A percentile compares a stretch with the other conserved stretches of the same genome.
Evolutionary conservation across 192 early-diverging fungal genomes (phyloP).

Genomic region (Piromyces finnis): DNA sequence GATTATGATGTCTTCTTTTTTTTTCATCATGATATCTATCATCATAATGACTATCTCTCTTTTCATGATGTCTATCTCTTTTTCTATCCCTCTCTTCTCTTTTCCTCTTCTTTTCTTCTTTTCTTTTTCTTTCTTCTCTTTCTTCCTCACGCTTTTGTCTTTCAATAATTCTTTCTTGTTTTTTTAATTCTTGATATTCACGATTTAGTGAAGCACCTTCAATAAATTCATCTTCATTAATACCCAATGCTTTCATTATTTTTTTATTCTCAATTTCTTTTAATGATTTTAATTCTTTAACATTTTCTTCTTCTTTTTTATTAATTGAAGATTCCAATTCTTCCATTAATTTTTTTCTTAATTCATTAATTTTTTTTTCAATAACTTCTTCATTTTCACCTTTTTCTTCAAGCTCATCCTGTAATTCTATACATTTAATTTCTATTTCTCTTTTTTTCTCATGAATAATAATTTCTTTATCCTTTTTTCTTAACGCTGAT

Average conservation of each 20-base stretch:
- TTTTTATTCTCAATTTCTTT: not conserved
- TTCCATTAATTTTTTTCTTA: not conserved
- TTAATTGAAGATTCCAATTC: not conserved
- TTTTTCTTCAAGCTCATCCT: not conserved
- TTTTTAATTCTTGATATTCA: not conserved
- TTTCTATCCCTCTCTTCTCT: not conserved
- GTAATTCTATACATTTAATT: not conserved
- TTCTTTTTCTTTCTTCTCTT: not conserved
- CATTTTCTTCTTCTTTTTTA: not conserved
- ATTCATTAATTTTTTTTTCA: not conserved
- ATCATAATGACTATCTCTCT: not conserved
- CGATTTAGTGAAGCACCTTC: not conserved
- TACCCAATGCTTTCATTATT: not conserved
- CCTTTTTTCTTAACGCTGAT: not conserved
- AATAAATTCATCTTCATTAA: not conserved
- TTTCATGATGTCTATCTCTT: not conserved
- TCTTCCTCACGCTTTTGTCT: not conserved
- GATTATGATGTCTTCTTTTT: not conserved
- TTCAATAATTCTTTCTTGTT: not conserved
- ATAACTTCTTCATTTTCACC: not conserved
- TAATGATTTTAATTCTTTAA: not conserved
- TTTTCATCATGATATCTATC: not conserved
- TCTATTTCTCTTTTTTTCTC: not conserved
- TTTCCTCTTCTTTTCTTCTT: not conserved
- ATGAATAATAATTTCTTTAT: not conserved